Conservation (phyloP, 2,329 filamentous ascomycete species). For the Ophiosphaerella narmari region DNA sequence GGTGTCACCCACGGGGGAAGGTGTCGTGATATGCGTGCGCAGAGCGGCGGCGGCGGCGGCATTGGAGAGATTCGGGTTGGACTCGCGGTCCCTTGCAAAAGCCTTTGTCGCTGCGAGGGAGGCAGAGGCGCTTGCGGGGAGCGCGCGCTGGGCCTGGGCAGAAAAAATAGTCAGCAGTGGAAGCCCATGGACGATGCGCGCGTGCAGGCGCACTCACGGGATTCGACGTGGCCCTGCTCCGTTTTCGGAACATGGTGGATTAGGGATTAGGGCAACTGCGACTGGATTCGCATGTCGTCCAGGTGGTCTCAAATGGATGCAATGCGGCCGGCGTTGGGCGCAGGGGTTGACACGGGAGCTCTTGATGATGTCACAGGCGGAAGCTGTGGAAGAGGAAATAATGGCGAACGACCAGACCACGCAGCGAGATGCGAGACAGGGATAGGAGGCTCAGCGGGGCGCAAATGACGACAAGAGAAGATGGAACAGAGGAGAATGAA, state of each 20-base stretch:
- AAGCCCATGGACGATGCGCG: neutral
- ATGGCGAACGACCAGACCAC: neutral
- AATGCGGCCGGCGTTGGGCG: slow-evolving; percentile 9
- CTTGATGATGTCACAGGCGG: slow-evolving; percentile 24
- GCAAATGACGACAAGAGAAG: neutral
- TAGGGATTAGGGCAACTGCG: slow-evolving; percentile 27
- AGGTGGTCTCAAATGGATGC: slow-evolving; percentile 1
- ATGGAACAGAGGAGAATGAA: neutral
- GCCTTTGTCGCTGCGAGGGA: slow-evolving; percentile 81
- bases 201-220: slow-evolving; percentile 32
- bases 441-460: neutral
- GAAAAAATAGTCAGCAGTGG: slow-evolving; percentile 23
- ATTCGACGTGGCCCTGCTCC: slow-evolving; percentile 38
- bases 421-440: slow-evolving; percentile 8
- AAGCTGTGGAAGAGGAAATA: slow-evolving; percentile 4
- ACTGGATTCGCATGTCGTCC: slow-evolving; percentile 28
- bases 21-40: slow-evolving; percentile 75
- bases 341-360: slow-evolving; percentile 5
- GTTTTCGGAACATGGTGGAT: slow-evolving; percentile 41
- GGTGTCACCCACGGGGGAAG: slow-evolving; percentile 78
- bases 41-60: slow-evolving; percentile 87
- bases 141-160: slow-evolving; percentile 37
- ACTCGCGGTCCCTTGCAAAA: slow-evolving; percentile 70
- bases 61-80: slow-evolving; percentile 72
- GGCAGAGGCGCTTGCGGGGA: slow-evolving; percentile 69